Evolutionary conservation across 345 rosid genomes (phyloP), one percentile per base, ranked within the genome.

Genomic region (Linum lewisii): DNA sequence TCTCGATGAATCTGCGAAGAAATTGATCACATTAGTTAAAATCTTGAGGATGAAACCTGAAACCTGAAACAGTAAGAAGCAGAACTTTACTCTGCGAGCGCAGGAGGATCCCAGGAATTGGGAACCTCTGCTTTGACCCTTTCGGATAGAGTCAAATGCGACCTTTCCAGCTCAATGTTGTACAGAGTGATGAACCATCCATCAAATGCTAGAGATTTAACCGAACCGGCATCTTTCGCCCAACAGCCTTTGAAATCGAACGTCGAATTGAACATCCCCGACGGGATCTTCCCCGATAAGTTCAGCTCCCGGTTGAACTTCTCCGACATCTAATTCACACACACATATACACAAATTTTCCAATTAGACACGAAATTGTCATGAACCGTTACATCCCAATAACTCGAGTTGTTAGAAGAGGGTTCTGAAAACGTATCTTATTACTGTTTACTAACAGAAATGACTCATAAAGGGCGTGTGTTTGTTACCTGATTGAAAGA

Each of bases 111-210:
- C 99, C 99, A 93, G 49, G 85, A 78, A 64, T 81, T 63, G 62
- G 97, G 98, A 63, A 88, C 98, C 63, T 89, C 91, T 57, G 67
- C 70, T 70, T 76, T 87, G 58, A 93, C 77, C 54, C 76, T 77
- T 66, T 89, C 85, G 9, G 88, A 81, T 67, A 93, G 68, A 1
- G 75, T 66, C 14, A 93, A 1, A 18, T 81, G 84, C 22, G 90
- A 70, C 71, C 97, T 79, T 52, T 72, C 86, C 61, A 93, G 70
- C 77, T 84, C 99, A 18, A 87, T 80, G 71, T 81, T 84, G 61
- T 89, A 93, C 66, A 93, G 75, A n/a, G 87, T 78, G 58, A 89
- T 85, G 64, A 83, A 85, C 92, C 94, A 93, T 50, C 99, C 99
- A 75, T 93, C 99, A 51, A 78, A 84, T 69, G 97, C 90, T 13